Evolutionary conservation across 306 rosid species (phyloP), one percentile per base, ranked within the genome.

Genomic region (Astragalus glycyphyllos): DNA sequence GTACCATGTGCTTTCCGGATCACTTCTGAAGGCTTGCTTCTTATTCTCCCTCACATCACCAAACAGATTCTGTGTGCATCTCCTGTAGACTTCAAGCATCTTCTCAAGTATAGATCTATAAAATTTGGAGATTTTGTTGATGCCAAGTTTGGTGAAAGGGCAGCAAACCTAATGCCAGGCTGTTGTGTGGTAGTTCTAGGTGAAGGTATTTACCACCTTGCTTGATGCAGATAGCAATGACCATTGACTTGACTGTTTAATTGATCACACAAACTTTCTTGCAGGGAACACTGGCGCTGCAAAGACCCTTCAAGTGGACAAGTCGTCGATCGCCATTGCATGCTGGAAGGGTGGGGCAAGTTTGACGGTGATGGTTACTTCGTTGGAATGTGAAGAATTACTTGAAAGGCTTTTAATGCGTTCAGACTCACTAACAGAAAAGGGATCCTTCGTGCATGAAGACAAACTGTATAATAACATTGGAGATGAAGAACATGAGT

Each of bases 311-410:
- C 15, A 84, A 71, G 84, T 76, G 23, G 89, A 93, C 4, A 81
- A 78, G 29, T 84, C 96, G 14, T 79, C 88, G 42, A 87, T 90
- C 77, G 98, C 96, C 74, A 87, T 93, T 72, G 96, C 89, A 58
- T 93, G 97, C 86, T 93, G 98, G 98, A 93, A 85, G 71, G 98
- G 98, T 35, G 79, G 77, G 78, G 82, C 84, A 12, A 87, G 92
- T 80, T 79, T 93, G 82, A 79, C 90, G 3, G 86, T 90, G 51
- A 88, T 93, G 97, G 92, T 90, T 53, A 83, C 88, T 12, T 88
- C 90, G 45, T 35, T 87, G 40, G 98, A 93, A 73, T 87, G 98
- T 82, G 83, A 89, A 80, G 96, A 93, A 83, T 77, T 93, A 59
- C 92, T 86, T 11, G 89, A 80, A 80, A 88, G 96, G 80, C 89